A percentile compares a stretch with the other conserved stretches of the same genome.
Conservation (phyloP, 352 stramenopile species). For the Aphanomyces cochlioides region DNA sequence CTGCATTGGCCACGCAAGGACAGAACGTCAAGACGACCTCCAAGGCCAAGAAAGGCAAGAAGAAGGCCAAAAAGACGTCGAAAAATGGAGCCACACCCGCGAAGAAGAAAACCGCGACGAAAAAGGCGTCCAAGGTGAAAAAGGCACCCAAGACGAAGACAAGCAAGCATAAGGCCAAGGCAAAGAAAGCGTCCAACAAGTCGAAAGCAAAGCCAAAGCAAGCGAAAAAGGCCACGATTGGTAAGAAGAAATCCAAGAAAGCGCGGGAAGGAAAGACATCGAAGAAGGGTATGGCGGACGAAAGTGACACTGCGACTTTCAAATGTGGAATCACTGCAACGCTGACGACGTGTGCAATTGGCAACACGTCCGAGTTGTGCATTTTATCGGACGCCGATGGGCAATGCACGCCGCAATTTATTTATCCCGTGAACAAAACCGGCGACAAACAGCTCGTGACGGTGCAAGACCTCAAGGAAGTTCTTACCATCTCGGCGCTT, state of each 20-base stretch:
- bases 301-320: neutral
- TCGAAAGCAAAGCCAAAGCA: too few species aligned
- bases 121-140: too few species aligned
- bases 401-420: slow-evolving; percentile 4
- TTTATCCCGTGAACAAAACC: neutral
- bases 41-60: neutral
- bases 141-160: too few species aligned
- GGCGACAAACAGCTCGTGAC: neutral
- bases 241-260: slow-evolving; percentile 4
- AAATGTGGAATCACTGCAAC: neutral
- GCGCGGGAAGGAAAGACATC: neutral
- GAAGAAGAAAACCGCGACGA: too few species aligned
- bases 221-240: neutral
- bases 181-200: too few species aligned
- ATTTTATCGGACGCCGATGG: slow-evolving; percentile 1
- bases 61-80: neutral
- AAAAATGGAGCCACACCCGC: too few species aligned
- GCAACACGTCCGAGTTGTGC: neutral
- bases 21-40: neutral
- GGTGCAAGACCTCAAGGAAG: slow-evolving; percentile 7
- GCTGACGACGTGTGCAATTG: neutral
- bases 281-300: neutral
- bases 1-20: neutral
- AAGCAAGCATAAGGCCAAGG: too few species aligned
- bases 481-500: neutral